phyloP scores from a whole-genome alignment of 495 filamentous ascomycete genomes.

The Hyaloscypha finlandica region DNA sequence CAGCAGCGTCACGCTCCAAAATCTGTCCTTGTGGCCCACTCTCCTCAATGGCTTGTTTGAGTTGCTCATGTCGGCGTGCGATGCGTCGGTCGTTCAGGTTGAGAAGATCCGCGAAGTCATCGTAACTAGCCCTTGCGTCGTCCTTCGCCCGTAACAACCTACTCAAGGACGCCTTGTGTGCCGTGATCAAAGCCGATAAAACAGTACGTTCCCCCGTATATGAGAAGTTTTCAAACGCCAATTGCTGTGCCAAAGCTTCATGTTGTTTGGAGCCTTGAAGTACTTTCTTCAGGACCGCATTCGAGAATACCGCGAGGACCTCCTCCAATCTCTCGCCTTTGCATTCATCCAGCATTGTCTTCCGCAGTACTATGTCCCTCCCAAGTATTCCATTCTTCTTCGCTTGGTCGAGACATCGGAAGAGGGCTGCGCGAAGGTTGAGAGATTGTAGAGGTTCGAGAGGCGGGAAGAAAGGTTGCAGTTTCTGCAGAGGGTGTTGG shows the following conservation, averaged over 20 bases:
- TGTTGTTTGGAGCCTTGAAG: constrained; percentile 34
- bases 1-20: constrained; percentile 41
- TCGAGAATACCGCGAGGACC: constrained; percentile 76
- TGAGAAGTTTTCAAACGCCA: constrained; percentile 64
- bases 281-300: constrained; percentile 73
- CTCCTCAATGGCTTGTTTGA: constrained; percentile 30
- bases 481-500: constrained; percentile 56
- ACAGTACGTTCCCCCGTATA: constrained; percentile 60
- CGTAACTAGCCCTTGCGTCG: constrained; percentile 49
- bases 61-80: constrained; percentile 44
- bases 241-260: constrained; percentile 52
- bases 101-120: constrained; percentile 60
- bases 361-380: constrained; percentile 74
- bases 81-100: constrained; percentile 48
- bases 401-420: constrained; percentile 71
- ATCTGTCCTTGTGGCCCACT: constrained; percentile 22
- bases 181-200: constrained; percentile 67
- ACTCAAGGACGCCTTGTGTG: constrained; percentile 67
- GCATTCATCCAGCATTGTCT: constrained; percentile 92
- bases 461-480: constrained; percentile 86
- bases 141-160: constrained; percentile 56
- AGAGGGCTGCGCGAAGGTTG: constrained; percentile 85
- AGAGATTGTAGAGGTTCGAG: constrained; percentile 83
- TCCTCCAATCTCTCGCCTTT: constrained; percentile 82
- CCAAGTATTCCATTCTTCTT: constrained; percentile 86